Conservation (phyloP, 345 rosid species). For the Rhodamnia rubescens region DNA sequence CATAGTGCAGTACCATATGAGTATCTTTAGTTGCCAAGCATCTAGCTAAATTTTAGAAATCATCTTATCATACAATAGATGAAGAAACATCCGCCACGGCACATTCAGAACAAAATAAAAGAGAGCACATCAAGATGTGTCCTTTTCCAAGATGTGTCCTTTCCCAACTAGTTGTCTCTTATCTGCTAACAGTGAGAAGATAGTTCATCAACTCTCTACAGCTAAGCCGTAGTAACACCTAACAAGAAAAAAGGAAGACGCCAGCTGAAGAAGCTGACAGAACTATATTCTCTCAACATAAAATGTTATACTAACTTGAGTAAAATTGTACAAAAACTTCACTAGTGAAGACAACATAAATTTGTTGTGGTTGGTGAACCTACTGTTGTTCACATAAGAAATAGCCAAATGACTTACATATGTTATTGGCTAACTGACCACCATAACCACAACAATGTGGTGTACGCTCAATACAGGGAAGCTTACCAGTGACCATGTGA, state of each 20-base stretch:
- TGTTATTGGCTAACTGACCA: neutral
- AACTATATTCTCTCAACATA: neutral
- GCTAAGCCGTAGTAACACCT: neutral
- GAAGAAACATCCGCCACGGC: neutral
- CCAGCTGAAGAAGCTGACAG: neutral
- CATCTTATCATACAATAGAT: neutral
- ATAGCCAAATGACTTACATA: neutral
- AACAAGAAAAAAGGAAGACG: neutral
- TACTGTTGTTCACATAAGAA: neutral
- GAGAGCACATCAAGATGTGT: neutral
- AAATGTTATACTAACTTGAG: neutral
- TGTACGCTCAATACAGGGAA: neutral
- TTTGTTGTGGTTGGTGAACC: neutral
- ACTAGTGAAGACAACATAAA: neutral
- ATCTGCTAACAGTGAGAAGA: neutral
- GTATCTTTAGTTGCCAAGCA: neutral
- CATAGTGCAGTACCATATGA: neutral
- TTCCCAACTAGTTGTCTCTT: neutral
- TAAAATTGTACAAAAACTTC: neutral
- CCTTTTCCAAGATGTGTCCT: neutral
- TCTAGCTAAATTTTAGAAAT: neutral
- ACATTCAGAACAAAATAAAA: neutral
- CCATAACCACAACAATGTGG: neutral
- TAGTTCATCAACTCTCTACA: neutral
- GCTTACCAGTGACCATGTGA: neutral